Conservation (phyloP, 225 moss, liverwort and hornwort genomes). For the Climacium dendroides region DNA sequence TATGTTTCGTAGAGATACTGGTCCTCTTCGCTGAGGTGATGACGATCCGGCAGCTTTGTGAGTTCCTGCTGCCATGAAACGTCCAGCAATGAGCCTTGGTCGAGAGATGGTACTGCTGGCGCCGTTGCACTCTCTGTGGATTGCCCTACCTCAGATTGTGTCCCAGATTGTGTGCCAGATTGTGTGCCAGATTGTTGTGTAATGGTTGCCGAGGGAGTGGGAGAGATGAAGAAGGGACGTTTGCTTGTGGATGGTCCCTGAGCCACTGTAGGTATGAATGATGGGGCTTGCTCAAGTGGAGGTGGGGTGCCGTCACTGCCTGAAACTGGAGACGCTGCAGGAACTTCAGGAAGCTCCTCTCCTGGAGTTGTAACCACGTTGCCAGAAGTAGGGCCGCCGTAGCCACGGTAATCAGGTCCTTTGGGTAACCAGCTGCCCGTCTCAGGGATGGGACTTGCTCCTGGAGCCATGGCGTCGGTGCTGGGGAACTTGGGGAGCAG, state of each 20-base stretch:
- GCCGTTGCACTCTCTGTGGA: background rate
- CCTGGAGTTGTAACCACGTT: background rate
- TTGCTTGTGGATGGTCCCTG: background rate
- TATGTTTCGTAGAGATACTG: constrained; percentile 14
- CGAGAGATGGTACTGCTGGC: background rate
- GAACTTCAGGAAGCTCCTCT: background rate
- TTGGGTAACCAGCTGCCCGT: background rate
- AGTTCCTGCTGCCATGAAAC: background rate
- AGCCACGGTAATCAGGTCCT: constrained; percentile 34
- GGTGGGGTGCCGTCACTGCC: background rate
- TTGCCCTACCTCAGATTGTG: background rate
- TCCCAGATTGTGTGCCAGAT: background rate
- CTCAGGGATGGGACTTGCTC: background rate
- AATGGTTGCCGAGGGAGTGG: background rate
- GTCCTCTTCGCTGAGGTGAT: constrained; percentile 15
- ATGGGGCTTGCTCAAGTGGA: background rate
- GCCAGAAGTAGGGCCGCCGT: background rate
- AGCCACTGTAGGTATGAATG: background rate
- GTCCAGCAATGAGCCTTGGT: background rate
- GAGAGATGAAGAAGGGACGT: background rate
- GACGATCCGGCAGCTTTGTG: background rate
- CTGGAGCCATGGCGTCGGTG: background rate
- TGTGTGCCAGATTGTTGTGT: background rate
- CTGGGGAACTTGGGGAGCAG: background rate
- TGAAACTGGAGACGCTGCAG: background rate